Evolutionary conservation across 495 filamentous ascomycete species (phyloP).

Genomic region (Hypoxylon trugodes): DNA sequence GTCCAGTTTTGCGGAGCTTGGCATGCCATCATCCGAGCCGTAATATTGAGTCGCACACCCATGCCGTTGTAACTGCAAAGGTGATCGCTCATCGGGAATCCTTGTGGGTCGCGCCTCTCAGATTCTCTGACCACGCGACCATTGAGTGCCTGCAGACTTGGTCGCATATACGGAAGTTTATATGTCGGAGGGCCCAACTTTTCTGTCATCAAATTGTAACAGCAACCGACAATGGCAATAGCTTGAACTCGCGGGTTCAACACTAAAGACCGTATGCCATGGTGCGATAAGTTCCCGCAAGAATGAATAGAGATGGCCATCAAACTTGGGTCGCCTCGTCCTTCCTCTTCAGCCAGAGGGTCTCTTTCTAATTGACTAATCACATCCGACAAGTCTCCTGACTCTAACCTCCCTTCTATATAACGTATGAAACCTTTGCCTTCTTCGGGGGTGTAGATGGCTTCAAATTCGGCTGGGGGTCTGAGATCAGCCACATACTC

Average conservation of each 20-base stretch:
- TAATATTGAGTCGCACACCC: slow-evolving; percentile 90
- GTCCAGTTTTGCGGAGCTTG: slow-evolving; percentile 96
- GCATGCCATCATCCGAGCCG: slow-evolving; percentile 94
- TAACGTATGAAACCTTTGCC: slow-evolving; percentile 76
- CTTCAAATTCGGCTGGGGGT: slow-evolving; percentile 54
- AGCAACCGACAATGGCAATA: slow-evolving; percentile 95
- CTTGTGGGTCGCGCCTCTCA: slow-evolving; percentile 78
- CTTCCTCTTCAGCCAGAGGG: slow-evolving; percentile 37
- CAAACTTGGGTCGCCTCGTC: slow-evolving; percentile 57
- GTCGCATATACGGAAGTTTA: slow-evolving; percentile 72
- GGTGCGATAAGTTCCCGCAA: slow-evolving; percentile 96
- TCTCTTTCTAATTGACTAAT: slow-evolving; percentile 53
- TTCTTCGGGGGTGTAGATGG: slow-evolving; percentile 55
- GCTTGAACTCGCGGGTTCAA: slow-evolving; percentile 84
- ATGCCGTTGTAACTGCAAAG: slow-evolving; percentile 67
- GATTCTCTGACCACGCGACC: slow-evolving; percentile 58
- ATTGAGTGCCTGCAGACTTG: slow-evolving; percentile 69
- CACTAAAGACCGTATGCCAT: slow-evolving; percentile 84
- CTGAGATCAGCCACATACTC: slow-evolving; percentile 55
- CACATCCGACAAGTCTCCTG: slow-evolving; percentile 67
- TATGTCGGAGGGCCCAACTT: slow-evolving; percentile 85
- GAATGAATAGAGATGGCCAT: slow-evolving; percentile 96
- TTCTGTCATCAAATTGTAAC: slow-evolving; percentile 95
- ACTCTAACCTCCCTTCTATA: slow-evolving; percentile 64
- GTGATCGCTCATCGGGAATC: slow-evolving; percentile 88